Evolutionary conservation across 2,329 filamentous ascomycete species (phyloP).

Genomic region (Simplicillium sp.): DNA sequence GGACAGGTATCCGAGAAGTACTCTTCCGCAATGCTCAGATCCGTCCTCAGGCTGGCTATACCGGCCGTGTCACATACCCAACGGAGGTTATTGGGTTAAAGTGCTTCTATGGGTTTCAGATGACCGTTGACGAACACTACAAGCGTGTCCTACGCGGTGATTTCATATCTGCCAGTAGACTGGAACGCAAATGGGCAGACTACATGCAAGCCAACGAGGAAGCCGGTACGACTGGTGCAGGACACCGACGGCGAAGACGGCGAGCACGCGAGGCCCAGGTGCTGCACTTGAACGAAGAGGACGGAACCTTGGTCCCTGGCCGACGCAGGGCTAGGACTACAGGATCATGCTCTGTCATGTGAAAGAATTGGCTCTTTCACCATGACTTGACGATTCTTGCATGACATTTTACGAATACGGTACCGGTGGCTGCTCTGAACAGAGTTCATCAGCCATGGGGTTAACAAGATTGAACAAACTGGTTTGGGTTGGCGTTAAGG

Average conservation of each 20-base stretch:
- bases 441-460: no score
- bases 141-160: slow-evolving; percentile 76
- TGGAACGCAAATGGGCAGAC: slow-evolving; percentile 86
- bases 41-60: slow-evolving; percentile 35
- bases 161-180: slow-evolving; percentile 59
- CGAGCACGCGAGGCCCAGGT: slow-evolving; percentile 74
- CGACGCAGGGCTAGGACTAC: slow-evolving; percentile 56
- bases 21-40: slow-evolving; percentile 76
- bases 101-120: slow-evolving; percentile 92
- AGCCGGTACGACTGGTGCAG: slow-evolving; percentile 57
- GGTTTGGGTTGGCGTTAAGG: no score
- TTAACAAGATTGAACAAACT: no score
- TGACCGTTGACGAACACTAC: slow-evolving; percentile 87
- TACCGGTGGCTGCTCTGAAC: no score
- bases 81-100: slow-evolving; percentile 78
- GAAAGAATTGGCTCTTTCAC: slow-evolving; percentile 7
- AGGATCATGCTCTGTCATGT: slow-evolving; percentile 57
- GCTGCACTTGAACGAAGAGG: slow-evolving; percentile 73
- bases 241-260: slow-evolving; percentile 60
- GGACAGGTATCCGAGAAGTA: slow-evolving; percentile 83
- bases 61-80: slow-evolving; percentile 47
- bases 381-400: background rate
- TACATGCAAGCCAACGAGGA: slow-evolving; percentile 92
- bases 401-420: no score
- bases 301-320: slow-evolving; percentile 45